Percentiles rank a stretch among this genome's conserved stretches.
These are phyloP conservation scores for Picocystis sp. DNA, from an alignment of 163 green algal species.

Conservation along the genomic window DNA sequence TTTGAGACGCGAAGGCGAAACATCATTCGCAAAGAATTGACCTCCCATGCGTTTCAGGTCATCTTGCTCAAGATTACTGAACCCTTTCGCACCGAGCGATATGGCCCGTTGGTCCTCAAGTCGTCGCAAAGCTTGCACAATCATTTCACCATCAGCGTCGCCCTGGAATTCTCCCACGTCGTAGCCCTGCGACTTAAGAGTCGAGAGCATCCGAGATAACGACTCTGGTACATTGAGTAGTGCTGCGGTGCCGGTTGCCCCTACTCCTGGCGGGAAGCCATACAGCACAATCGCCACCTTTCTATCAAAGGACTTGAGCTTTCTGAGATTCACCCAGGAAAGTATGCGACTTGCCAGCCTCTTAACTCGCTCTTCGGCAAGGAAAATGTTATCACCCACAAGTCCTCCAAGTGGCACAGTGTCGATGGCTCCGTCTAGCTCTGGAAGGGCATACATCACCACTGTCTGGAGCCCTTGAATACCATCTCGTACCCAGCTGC, in stretches of 20 bases:
- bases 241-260: conserved; percentile 78
- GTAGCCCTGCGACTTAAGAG: conserved; percentile 37
- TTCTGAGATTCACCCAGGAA: conserved; percentile 41
- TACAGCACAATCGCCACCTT: conserved; percentile 69
- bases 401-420: conserved; percentile 68
- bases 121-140: conserved; percentile 15
- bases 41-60: conserved; percentile 3
- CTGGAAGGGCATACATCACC: conserved; percentile 80
- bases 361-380: conserved; percentile 36
- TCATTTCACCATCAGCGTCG: conserved; percentile 13
- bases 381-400: conserved; percentile 75
- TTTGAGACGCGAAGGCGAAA: conserved; percentile 6
- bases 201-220: conserved; percentile 30
- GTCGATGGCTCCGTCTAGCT: conserved; percentile 91
- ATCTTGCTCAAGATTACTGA: conserved; percentile 1
- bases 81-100: conserved; percentile 7
- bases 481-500: conserved; percentile 11
- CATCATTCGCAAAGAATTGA: not conserved
- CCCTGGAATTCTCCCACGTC: conserved; percentile 28
- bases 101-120: conserved; percentile 20
- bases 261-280: conserved; percentile 86
- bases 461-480: conserved; percentile 56
- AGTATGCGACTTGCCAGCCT: conserved; percentile 26
- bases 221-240: conserved; percentile 85
- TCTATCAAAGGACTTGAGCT: conserved; percentile 30